These are phyloP conservation scores for Alternaria ethzedia DNA, from an alignment of 2,329 filamentous ascomycete species.

Conservation along the genomic window DNA sequence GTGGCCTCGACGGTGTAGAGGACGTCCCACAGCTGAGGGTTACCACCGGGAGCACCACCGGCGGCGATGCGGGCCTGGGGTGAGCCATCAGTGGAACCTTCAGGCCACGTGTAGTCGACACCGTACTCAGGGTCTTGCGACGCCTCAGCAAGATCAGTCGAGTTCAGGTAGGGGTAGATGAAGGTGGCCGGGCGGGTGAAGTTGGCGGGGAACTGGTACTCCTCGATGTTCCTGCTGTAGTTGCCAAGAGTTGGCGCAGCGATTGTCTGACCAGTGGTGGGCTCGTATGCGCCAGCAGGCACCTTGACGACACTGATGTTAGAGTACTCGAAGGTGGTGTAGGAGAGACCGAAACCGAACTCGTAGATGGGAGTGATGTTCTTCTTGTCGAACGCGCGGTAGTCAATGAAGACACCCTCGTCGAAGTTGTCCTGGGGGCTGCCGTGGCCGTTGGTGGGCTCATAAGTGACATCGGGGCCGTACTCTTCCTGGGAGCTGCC, in stretches of 20 bases:
- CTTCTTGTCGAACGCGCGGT: constrained; percentile 73
- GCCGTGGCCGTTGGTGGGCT: constrained; percentile 69
- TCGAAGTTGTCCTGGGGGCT: constrained; percentile 76
- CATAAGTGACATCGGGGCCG: constrained; percentile 69
- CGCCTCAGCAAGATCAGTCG: constrained; percentile 62
- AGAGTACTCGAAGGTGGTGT: constrained; percentile 80
- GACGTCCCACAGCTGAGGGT: constrained; percentile 69
- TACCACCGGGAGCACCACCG: constrained; percentile 68
- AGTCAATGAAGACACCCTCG: constrained; percentile 84
- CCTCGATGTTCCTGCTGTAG: constrained; percentile 65
- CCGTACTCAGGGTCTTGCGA: constrained; percentile 68
- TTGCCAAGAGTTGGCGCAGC: constrained; percentile 70
- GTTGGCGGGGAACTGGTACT: constrained; percentile 71
- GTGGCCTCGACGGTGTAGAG: constrained; percentile 71
- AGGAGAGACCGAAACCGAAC: constrained; percentile 81
- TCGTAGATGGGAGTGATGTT: constrained; percentile 75
- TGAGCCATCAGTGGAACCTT: constrained; percentile 61
- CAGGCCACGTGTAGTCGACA: constrained; percentile 63
- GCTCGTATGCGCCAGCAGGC: constrained; percentile 60
- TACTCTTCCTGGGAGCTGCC: constrained; percentile 72
- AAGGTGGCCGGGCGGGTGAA: constrained; percentile 62
- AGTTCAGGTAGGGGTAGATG: constrained; percentile 78
- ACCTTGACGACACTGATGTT: constrained; percentile 65
- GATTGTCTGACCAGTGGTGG: constrained; percentile 67
- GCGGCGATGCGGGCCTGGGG: constrained; percentile 67